Evolutionary conservation across 306 rosid genomes (phyloP).

Genomic region (Leucaena leucocephala): DNA sequence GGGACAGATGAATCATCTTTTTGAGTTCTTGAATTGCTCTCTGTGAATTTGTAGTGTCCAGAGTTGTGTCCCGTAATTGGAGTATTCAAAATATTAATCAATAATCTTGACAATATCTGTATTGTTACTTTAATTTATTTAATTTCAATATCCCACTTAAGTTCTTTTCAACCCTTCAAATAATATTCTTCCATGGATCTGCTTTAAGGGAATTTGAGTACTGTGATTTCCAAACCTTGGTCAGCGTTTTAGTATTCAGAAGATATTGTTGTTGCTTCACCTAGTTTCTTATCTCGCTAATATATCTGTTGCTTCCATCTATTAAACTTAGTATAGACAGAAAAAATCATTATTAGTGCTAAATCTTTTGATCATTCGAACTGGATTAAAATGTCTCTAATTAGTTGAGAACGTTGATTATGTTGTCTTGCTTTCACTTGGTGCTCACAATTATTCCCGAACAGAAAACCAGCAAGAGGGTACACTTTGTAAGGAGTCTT

Average conservation of each 20-base stretch:
- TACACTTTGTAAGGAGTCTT: constrained; percentile 75
- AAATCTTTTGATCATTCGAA: not conserved
- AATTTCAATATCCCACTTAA: not conserved
- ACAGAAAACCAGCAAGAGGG: constrained; percentile 85
- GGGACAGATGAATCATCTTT: not conserved
- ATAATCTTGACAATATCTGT: not conserved
- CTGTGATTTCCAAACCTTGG: not conserved
- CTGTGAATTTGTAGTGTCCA: not conserved
- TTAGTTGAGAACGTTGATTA: not conserved
- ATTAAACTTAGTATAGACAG: not conserved
- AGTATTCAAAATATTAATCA: not conserved
- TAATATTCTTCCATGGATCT: not conserved
- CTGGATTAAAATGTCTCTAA: not conserved
- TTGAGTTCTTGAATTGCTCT: not conserved
- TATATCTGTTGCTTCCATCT: not conserved
- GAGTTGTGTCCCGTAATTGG: not conserved
- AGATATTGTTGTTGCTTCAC: not conserved
- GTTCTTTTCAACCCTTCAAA: too few species aligned
- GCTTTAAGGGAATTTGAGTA: not conserved
- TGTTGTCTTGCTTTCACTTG: not conserved
- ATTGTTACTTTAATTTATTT: not conserved
- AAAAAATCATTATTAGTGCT: not conserved
- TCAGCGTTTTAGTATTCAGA: not conserved
- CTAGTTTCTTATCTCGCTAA: not conserved
- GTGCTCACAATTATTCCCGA: not conserved